Base-by-base conservation (phyloP, 2,329 filamentous ascomycete genomes). In the Plenodomus biglobosus region DNA sequence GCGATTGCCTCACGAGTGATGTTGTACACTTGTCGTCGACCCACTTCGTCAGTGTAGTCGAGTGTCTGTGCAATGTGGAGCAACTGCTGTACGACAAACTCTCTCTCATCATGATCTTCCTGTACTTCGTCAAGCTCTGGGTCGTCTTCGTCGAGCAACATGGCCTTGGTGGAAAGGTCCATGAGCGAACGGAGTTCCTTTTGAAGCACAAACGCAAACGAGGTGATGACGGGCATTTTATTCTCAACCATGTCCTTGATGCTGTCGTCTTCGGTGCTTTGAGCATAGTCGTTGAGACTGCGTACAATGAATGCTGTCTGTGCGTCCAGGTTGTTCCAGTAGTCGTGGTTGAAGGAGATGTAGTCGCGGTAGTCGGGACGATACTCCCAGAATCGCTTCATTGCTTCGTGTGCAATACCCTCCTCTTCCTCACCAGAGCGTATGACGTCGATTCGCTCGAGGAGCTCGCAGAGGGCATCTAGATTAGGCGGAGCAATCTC, bases 1-100 rank as follows among this genome's bases (percentile, higher is more conserved):
- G 91, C 91, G 15, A 99, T 77, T 1, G 87, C 87, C 68, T 95
- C 90, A 46, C 94, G 84, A 50, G 97, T 82, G 27, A 97, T 80
- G 16, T 89, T 85, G 69, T 95, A 96, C 91, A 99, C 97, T 75
- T 96, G 95, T 49, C 92, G 82, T 56, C 94, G 84, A 41, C 94
- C 94, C 54, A 96, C 89, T 72, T 97, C 94, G 66, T 99, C 94
- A n/a, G 90, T 92, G 72, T 97, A 99, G 73, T 99, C 94, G 42
- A 97, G 82, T 1, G 90, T 95, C 50, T 92, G 80, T 4, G 90
- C 88, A 65, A 99, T 95, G 62, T 96, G 88, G 30, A 99, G 84
- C 48, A 99, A 79, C 68, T 99, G 95, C 69, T 97, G 92, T 34
- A 96, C 88, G 53, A 96, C 88, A 62, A 99, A 99, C 71, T 97